Base-by-base conservation (phyloP, 2,329 filamentous ascomycete genomes). In the Fusarium coffeatum region DNA sequence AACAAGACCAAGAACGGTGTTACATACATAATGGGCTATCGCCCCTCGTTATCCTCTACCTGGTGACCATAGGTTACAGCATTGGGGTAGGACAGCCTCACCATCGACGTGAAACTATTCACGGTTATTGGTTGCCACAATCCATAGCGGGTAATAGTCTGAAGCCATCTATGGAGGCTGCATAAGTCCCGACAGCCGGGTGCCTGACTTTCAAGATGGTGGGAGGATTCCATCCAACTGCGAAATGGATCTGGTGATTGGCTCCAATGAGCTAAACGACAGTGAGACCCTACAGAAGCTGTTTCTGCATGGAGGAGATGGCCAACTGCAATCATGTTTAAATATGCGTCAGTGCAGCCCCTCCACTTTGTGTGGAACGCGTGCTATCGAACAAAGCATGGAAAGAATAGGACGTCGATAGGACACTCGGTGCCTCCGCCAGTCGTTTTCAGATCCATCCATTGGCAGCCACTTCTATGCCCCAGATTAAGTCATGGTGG, bases 291-390 rank as follows among this genome's bases (percentile, higher is more conserved):
- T 71, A 58, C 61, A 69, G 56, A 47, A 51, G 68, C 59, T 73
- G 63, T 65, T 67, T 68, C 54, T 69, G 62, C 68, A 74, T 42
- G 40, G 51, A 62, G 62, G 23, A 55, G 25, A 46, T 69, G 68
- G 61, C 72, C 45, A 59, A 71, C 57, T 64, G 59, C 54, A 72
- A 67, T 65, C 63, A 68, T 70, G 59, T 72, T 66, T 71, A 63
- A 59, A 64, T 63, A 71, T 71, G 68, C 70, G 50, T 64, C 68
- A 74, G 64, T 61, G 65, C 56, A 71, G 65, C 64, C 71, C 67
- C 73, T 74, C 73, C 73, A 76, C 72, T 71, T 67, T 28, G 55
- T 64, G 73, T 74, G 73, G 73, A 72, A 76, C 73, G 69, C 56
- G 55, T 67, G 66, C 54, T 61, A 51, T 75, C 55, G 59, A 65